Conservation (phyloP, 2,329 filamentous ascomycete species). For the Xylaria sp. region DNA sequence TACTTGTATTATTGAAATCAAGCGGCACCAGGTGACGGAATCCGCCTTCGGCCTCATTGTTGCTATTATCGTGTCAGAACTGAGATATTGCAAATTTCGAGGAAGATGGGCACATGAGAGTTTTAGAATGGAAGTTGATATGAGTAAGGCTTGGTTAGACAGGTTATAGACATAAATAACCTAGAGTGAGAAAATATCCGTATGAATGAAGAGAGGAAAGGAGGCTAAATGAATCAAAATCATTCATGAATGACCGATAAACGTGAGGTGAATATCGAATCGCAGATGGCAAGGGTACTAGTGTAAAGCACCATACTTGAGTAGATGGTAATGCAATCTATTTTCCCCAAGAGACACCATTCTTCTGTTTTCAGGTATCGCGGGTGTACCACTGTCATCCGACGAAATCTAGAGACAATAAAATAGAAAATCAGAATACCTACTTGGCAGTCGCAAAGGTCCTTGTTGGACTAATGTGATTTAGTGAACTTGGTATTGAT, state of each 20-base stretch:
- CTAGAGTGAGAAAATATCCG: neutral
- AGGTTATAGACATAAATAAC: neutral
- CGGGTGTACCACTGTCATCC: neutral
- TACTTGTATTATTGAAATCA: slow-evolving; percentile 44
- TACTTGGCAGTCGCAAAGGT: slow-evolving; percentile 40
- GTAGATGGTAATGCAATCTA: neutral
- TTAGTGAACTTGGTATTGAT: slow-evolving; percentile 44
- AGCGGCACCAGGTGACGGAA: slow-evolving; percentile 34
- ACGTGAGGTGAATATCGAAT: neutral
- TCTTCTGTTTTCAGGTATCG: no score
- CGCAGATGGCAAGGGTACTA: neutral
- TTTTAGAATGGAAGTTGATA: neutral
- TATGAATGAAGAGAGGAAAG: neutral
- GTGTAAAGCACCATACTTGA: neutral
- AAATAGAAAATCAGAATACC: slow-evolving; percentile 23
- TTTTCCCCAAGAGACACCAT: neutral
- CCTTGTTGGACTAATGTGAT: slow-evolving; percentile 38
- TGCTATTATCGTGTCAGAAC: slow-evolving; percentile 27
- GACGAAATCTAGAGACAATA: neutral
- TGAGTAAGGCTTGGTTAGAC: neutral
- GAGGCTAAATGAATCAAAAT: neutral
- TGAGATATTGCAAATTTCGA: neutral
- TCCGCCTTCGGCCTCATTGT: slow-evolving; percentile 29
- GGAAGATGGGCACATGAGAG: no score
- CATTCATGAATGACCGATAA: neutral